Base-by-base conservation (phyloP, 1,284 basidiomycete genomes). In the Coniophora puteana region DNA sequence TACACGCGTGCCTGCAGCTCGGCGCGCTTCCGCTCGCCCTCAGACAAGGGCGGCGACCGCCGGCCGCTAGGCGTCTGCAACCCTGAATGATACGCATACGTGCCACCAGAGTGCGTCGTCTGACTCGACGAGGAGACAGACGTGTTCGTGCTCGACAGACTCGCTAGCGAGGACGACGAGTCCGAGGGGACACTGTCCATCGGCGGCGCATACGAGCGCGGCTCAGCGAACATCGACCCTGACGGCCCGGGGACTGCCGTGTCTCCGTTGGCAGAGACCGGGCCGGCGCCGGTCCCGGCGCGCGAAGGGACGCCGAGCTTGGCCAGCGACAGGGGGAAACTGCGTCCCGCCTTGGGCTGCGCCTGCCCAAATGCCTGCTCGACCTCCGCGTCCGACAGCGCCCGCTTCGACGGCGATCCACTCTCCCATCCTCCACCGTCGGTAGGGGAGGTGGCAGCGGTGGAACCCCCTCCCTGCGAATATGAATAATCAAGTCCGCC, bases 1-100 rank as follows among this genome's bases (percentile, higher is more conserved):
- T 76, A 77, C 38, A 88, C 70, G 27, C 85, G 63, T 47, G 59
- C 59, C 62, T 86, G 82, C 47, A 89, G 51, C 20, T 79, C 76
- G 37, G 60, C 52, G 44, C 74, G 65, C 57, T 65, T 74, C 61
- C 64, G 75, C 54, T 83, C 82, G 10, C 59, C 60, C 18, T 80
- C 77, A 4, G 70, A 58, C 56, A 72, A 36, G 11, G 41, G 40
- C 13, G 31, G 44, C 18, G 50, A 41, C 45, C 47, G 52, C 25
- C 31, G 38, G 14, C 51, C 40, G 32, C 24, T 11, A 0, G 39
- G 37, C 29, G 30, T 24, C 17, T 18, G 13, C 21, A n/a, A 17
- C n/a, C n/a, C n/a, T n/a, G n/a, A n/a, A n/a, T n/a, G n/a, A 8
- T 20, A 21, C 29, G 38, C n/a, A 39, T 31, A 12, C 24, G 11